These are phyloP conservation scores for Colletotrichum aenigma DNA, from an alignment of 2,329 filamentous ascomycete genomes.

Conservation along the genomic window DNA sequence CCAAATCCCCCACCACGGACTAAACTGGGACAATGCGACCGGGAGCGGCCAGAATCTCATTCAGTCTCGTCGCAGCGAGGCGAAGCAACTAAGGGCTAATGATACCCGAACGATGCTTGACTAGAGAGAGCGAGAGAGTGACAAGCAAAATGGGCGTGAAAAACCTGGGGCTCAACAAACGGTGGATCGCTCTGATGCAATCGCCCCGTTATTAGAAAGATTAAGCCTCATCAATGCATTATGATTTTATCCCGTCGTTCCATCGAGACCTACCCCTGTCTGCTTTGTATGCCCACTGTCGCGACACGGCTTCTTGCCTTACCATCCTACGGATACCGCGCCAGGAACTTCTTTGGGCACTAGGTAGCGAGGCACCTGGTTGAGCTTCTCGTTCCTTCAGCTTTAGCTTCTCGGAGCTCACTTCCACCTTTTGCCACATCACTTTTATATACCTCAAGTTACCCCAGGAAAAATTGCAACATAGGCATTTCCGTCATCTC, in stretches of 20 bases:
- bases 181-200: conserved; percentile 3
- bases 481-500: background rate
- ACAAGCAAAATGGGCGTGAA: background rate
- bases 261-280: background rate
- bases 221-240: background rate
- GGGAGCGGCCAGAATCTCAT: background rate
- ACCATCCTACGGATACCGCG: background rate
- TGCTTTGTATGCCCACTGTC: background rate
- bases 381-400: background rate
- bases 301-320: background rate
- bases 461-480: background rate
- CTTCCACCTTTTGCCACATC: background rate
- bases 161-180: conserved; percentile 14
- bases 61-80: background rate
- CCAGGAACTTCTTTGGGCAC: background rate
- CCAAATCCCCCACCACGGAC: background rate
- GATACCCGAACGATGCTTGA: background rate
- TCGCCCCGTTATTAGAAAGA: background rate
- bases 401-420: background rate
- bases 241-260: background rate
- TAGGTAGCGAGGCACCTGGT: background rate
- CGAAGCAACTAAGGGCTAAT: background rate
- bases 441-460: background rate
- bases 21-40: background rate
- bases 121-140: background rate